phyloP scores from a whole-genome alignment of 345 rosid species.

The Geranium brycei region DNA sequence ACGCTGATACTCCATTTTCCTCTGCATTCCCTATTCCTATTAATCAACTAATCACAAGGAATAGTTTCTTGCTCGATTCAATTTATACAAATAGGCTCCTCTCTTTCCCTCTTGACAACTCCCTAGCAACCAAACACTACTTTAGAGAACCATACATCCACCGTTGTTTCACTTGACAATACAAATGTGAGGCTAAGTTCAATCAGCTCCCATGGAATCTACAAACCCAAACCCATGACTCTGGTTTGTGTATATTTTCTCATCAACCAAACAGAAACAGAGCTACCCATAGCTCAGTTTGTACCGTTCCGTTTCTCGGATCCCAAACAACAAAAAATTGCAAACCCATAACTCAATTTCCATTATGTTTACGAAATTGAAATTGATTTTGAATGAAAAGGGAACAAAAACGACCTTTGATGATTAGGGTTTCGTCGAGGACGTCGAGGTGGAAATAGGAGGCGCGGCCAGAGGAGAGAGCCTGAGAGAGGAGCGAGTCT shows the following conservation, averaged over 20 bases:
- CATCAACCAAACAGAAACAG: neutral
- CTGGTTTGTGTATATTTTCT: neutral
- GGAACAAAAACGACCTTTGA: constrained; percentile 25
- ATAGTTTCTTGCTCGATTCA: too few relatives aligned
- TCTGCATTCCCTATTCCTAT: too few relatives aligned
- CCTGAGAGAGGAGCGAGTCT: constrained; percentile 45
- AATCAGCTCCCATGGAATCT: too few relatives aligned
- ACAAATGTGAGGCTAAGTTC: too few relatives aligned
- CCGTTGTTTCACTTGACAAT: too few relatives aligned
- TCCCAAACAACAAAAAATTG: neutral
- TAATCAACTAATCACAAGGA: neutral
- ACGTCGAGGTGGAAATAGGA: constrained; percentile 58
- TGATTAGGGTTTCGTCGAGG: constrained; percentile 45
- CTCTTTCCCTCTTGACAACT: too few relatives aligned
- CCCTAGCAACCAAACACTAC: too few relatives aligned
- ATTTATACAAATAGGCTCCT: too few relatives aligned
- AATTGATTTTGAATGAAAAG: neutral
- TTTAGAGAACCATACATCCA: too few relatives aligned
- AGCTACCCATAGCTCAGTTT: neutral
- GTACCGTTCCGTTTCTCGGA: neutral
- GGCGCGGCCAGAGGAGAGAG: constrained; percentile 55
- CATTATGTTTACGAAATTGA: neutral
- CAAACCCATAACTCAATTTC: neutral
- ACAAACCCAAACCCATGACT: neutral
- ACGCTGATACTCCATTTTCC: too few relatives aligned